Evolutionary conservation across 768 basidiomycete species (phyloP).

Genomic region (Rhodosporidiobolus odoratus): DNA sequence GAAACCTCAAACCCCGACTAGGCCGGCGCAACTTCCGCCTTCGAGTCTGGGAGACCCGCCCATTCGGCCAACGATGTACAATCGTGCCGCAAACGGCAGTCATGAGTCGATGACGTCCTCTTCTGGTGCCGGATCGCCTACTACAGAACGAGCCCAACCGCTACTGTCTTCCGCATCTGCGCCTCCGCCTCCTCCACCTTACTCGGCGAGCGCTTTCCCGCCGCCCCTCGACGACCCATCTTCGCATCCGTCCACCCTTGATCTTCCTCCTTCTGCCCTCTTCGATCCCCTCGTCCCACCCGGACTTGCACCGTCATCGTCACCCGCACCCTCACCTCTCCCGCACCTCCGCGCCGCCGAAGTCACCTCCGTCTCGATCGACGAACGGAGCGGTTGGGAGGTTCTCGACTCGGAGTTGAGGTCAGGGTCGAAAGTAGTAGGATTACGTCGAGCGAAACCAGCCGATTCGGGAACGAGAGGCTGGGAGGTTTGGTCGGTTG

Average conservation of each 20-base stretch:
- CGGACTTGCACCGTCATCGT: too few relatives aligned
- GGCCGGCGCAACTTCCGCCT: neutral
- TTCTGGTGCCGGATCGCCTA: neutral
- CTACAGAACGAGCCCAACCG: neutral
- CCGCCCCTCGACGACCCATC: constrained; percentile 55
- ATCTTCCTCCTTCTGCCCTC: constrained; percentile 51
- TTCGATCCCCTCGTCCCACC: neutral
- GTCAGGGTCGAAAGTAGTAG: constrained; percentile 46
- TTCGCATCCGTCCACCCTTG: constrained; percentile 54
- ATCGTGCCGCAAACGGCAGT: neutral
- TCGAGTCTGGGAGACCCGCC: neutral
- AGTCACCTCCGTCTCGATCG: constrained; percentile 47
- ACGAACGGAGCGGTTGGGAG: constrained; percentile 75
- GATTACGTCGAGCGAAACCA: constrained; percentile 56
- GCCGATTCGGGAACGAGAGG: neutral
- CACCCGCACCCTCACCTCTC: neutral
- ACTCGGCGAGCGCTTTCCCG: neutral
- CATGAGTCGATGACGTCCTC: neutral
- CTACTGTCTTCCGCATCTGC: neutral
- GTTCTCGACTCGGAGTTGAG: constrained; percentile 52
- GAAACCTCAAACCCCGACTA: constrained; percentile 10
- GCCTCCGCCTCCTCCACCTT: constrained; percentile 2
- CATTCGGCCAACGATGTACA: neutral
- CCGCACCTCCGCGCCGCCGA: constrained; percentile 45
- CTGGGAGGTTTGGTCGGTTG: constrained; percentile 29